A percentile compares a stretch with the other conserved stretches of the same genome.
These are phyloP conservation scores for Venturia oleaginea DNA, from an alignment of 2,329 filamentous ascomycete species.

Conservation along the genomic window DNA sequence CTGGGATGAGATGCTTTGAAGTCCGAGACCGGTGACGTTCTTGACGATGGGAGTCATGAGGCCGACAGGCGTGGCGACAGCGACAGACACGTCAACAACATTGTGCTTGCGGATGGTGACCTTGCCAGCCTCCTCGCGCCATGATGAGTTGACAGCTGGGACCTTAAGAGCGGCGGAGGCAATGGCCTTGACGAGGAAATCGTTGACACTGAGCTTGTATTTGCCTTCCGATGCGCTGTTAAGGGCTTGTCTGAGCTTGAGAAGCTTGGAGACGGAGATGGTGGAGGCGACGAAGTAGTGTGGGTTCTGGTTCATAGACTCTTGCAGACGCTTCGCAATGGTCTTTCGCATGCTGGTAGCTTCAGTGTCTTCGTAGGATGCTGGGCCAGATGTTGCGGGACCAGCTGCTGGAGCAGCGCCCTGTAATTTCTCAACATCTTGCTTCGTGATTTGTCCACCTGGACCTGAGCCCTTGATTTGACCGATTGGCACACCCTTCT, in stretches of 20 bases:
- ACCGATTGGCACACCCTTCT: conserved; percentile 71
- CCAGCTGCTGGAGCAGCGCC: conserved; percentile 40
- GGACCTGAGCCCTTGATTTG: conserved; percentile 79
- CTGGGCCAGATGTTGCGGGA: conserved; percentile 44
- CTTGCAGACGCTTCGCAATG: conserved; percentile 80
- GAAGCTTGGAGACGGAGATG: conserved; percentile 86
- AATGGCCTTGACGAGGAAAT: conserved; percentile 97
- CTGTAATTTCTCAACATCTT: conserved; percentile 83
- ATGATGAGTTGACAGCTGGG: conserved; percentile 90
- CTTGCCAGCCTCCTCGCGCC: conserved; percentile 68
- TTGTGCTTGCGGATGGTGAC: conserved; percentile 83
- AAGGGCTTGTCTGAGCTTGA: conserved; percentile 90
- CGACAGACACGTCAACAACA: conserved; percentile 89
- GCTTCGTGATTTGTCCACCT: conserved; percentile 78
- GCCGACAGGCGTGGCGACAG: conserved; percentile 83
- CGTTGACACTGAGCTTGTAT: conserved; percentile 99
- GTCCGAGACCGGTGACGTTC: conserved; percentile 75
- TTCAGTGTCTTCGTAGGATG: conserved; percentile 74
- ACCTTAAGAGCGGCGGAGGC: conserved; percentile 85
- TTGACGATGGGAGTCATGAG: conserved; percentile 97
- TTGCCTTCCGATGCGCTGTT: conserved; percentile 82
- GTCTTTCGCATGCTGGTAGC: conserved; percentile 94
- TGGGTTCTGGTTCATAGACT: conserved; percentile 88
- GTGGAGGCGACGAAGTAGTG: conserved; percentile 94
- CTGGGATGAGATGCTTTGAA: conserved; percentile 76